Evolutionary conservation across 208 protist species (phyloP).

Genomic region (Acanthamoeba lenticulata): DNA sequence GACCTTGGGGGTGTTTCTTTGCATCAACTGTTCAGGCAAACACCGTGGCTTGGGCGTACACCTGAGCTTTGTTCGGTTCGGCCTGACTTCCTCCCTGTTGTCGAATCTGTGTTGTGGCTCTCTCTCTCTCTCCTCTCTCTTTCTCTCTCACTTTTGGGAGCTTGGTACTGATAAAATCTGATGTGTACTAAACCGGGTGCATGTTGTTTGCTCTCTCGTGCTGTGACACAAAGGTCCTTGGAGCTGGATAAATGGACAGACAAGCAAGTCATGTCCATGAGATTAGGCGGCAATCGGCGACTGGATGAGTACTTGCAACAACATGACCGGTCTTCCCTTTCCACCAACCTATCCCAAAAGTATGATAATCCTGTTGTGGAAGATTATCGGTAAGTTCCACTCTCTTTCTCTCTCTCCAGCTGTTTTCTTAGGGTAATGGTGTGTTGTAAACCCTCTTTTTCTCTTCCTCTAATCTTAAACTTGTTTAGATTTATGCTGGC

Average conservation of each 20-base stretch:
- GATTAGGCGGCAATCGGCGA: not conserved
- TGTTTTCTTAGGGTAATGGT: too few species aligned
- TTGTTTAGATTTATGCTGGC: not conserved
- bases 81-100: constrained; percentile 71
- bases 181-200: too few species aligned
- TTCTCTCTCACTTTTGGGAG: too few species aligned
- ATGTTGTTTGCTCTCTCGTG: too few species aligned
- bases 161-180: too few species aligned
- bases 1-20: constrained; percentile 85
- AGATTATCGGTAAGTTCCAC: not conserved
- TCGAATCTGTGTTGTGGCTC: constrained; percentile 3
- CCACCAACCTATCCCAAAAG: not conserved
- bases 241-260: constrained; percentile 13
- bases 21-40: constrained; percentile 82
- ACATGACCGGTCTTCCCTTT: not conserved
- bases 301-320: constrained; percentile 1
- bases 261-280: not conserved
- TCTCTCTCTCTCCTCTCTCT: not conserved
- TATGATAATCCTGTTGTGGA: not conserved
- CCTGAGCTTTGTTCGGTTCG: constrained; percentile 79
- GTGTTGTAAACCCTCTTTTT: too few species aligned
- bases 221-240: too few species aligned
- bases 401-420: not conserved
- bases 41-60: constrained; percentile 82
- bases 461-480: not conserved